phyloP scores from a whole-genome alignment of 176 grass and related monocot species.

The Aegilops umbellulata region DNA sequence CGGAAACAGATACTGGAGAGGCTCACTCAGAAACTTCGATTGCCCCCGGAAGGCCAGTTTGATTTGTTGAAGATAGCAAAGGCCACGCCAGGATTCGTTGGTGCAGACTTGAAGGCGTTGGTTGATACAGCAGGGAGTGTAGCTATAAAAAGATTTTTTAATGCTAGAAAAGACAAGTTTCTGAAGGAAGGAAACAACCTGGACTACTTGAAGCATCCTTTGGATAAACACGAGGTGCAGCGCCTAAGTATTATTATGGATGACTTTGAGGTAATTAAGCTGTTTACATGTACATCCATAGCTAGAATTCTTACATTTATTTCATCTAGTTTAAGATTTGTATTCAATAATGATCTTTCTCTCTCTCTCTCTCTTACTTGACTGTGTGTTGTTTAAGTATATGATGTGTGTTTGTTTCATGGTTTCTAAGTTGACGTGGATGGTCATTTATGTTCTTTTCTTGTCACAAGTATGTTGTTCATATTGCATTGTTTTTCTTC shows the following conservation, averaged over 20 bases:
- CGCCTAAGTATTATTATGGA: constrained; percentile 67
- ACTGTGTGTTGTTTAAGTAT: neutral
- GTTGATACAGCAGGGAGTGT: constrained; percentile 82
- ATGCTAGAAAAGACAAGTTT: constrained; percentile 44
- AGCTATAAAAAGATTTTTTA: constrained; percentile 74
- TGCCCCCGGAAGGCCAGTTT: constrained; percentile 53
- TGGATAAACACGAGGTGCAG: constrained; percentile 58
- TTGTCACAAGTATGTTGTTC: neutral
- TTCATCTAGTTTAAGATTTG: neutral
- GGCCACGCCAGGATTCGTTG: constrained; percentile 83
- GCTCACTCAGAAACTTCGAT: constrained; percentile 54
- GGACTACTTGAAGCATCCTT: constrained; percentile 78
- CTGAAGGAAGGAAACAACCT: constrained; percentile 26
- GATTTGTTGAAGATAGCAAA: constrained; percentile 84
- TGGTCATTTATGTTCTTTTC: neutral
- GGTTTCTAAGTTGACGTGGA: neutral
- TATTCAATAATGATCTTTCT: neutral
- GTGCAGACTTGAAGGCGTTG: constrained; percentile 77
- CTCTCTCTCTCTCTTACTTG: neutral
- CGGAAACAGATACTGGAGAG: constrained; percentile 63
- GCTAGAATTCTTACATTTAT: neutral
- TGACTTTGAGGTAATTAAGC: constrained; percentile 66
- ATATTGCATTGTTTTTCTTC: neutral
- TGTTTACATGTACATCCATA: constrained; percentile 1
- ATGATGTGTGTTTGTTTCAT: neutral